phyloP scores from a whole-genome alignment of 768 basidiomycete genomes.

The Tylopilus subfusipes region DNA sequence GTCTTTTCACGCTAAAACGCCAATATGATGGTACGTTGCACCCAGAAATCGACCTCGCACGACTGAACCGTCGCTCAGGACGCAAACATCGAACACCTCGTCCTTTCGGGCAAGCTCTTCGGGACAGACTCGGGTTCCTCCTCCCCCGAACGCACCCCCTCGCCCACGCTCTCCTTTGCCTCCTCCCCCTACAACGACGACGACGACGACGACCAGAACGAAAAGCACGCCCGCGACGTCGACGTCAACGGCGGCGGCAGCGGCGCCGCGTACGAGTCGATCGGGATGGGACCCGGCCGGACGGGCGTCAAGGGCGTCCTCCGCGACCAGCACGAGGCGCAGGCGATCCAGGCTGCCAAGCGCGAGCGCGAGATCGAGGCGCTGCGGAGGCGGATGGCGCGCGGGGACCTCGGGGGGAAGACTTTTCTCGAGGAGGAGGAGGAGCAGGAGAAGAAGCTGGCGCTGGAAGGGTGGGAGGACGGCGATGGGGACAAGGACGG shows the following conservation, averaged over 20 bases:
- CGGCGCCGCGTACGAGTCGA: conserved; percentile 43
- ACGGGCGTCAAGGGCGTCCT: conserved; percentile 91
- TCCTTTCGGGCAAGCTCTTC: conserved; percentile 78
- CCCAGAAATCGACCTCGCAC: background rate
- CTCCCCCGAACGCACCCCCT: conserved; percentile 63
- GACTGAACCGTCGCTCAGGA: conserved; percentile 23
- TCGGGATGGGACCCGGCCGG: conserved; percentile 82
- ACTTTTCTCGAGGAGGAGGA: conserved; percentile 77
- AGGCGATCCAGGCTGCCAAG: conserved; percentile 49
- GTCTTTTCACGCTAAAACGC: background rate
- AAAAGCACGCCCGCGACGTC: conserved; percentile 31
- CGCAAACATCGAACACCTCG: conserved; percentile 62
- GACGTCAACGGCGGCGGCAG: background rate
- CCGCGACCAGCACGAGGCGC: conserved; percentile 73
- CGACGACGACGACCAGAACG: conserved; percentile 12
- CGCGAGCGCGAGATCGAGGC: conserved; percentile 50
- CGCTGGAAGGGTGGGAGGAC: conserved; percentile 38
- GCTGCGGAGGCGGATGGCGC: conserved; percentile 58
- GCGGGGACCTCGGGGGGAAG: conserved; percentile 59
- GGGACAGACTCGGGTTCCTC: conserved; percentile 49
- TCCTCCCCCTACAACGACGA: conserved; percentile 37
- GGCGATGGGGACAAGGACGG: no score
- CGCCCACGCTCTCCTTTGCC: conserved; percentile 38
- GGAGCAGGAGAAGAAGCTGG: conserved; percentile 50
- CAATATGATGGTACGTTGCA: conserved; percentile 14